phyloP scores from a whole-genome alignment of 2,329 filamentous ascomycete genomes.

The Venturia aucupariae region DNA sequence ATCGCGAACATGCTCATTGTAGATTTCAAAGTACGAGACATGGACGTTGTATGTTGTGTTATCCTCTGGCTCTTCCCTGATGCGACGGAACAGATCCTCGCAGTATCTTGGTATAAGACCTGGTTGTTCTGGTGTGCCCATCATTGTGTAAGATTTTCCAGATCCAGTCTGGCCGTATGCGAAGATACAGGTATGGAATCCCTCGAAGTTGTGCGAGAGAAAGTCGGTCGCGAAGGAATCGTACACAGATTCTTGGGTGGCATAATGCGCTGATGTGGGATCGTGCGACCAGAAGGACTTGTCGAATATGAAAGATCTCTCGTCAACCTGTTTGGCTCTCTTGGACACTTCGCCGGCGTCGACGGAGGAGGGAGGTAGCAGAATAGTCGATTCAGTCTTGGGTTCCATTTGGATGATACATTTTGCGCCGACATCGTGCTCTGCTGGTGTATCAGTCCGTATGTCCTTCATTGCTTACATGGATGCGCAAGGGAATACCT shows the following conservation, averaged over 20 bases:
- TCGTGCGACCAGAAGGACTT: constrained; percentile 97
- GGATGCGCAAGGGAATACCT: constrained; percentile 44
- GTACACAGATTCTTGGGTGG: constrained; percentile 87
- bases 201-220: constrained; percentile 97
- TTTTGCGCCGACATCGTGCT: constrained; percentile 68
- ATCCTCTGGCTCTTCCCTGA: constrained; percentile 73
- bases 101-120: constrained; percentile 93
- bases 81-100: constrained; percentile 89
- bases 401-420: constrained; percentile 93
- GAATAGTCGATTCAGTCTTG: constrained; percentile 70
- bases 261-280: constrained; percentile 71
- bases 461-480: constrained; percentile 1
- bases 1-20: constrained; percentile 98
- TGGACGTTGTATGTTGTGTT: constrained; percentile 96
- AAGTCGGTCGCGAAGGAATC: constrained; percentile 92
- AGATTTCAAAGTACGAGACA: constrained; percentile 98
- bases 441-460: constrained; percentile 38
- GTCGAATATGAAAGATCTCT: constrained; percentile 92
- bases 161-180: constrained; percentile 97
- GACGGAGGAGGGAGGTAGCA: constrained; percentile 58
- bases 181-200: constrained; percentile 98
- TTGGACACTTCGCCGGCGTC: constrained; percentile 40
- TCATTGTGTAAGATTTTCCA: constrained; percentile 97
- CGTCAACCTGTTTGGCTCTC: constrained; percentile 66
- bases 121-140: constrained; percentile 77